Conservation (phyloP, 2,329 filamentous ascomycete species). For the Proliferodiscus dingleyae region DNA sequence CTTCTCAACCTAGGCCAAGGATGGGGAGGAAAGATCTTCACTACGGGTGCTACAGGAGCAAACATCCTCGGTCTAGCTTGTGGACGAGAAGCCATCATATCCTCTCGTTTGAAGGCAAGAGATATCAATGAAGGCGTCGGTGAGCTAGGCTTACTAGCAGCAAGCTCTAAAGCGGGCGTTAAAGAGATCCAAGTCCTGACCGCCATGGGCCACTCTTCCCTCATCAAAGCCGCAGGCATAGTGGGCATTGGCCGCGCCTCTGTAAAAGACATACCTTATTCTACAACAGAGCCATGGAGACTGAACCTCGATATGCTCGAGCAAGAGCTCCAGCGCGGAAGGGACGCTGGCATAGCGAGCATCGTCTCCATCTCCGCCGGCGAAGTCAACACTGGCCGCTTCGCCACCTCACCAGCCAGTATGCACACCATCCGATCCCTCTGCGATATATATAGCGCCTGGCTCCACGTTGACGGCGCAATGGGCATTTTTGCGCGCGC, state of each 20-base stretch:
- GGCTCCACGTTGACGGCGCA: slow-evolving; percentile 88
- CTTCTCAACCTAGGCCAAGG: slow-evolving; percentile 55
- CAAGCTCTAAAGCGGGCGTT: slow-evolving; percentile 60
- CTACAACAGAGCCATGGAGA: slow-evolving; percentile 55
- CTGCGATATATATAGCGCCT: slow-evolving; percentile 69
- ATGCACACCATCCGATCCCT: slow-evolving; percentile 59
- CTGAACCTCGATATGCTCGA: slow-evolving; percentile 66
- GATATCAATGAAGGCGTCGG: slow-evolving; percentile 47
- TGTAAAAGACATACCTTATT: slow-evolving; percentile 55
- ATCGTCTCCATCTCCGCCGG: slow-evolving; percentile 80
- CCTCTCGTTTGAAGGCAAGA: slow-evolving; percentile 30
- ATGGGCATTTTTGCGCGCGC: slow-evolving; percentile 79
- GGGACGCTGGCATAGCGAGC: slow-evolving; percentile 53
- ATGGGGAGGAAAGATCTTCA: slow-evolving; percentile 74
- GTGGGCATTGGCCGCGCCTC: slow-evolving; percentile 70
- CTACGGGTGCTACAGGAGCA: slow-evolving; percentile 65
- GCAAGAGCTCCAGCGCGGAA: slow-evolving; percentile 44
- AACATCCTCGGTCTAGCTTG: slow-evolving; percentile 63
- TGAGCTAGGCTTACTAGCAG: slow-evolving; percentile 63
- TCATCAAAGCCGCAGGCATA: slow-evolving; percentile 77
- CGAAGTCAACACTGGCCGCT: slow-evolving; percentile 87
- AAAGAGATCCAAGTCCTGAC: slow-evolving; percentile 71
- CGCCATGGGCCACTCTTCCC: slow-evolving; percentile 76
- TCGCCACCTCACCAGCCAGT: slow-evolving; percentile 50
- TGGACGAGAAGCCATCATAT: slow-evolving; percentile 64